Percentiles rank a stretch among this genome's conserved stretches.
Evolutionary conservation across 768 basidiomycete species (phyloP).

Genomic region (Coprinopsis marcescibilis): DNA sequence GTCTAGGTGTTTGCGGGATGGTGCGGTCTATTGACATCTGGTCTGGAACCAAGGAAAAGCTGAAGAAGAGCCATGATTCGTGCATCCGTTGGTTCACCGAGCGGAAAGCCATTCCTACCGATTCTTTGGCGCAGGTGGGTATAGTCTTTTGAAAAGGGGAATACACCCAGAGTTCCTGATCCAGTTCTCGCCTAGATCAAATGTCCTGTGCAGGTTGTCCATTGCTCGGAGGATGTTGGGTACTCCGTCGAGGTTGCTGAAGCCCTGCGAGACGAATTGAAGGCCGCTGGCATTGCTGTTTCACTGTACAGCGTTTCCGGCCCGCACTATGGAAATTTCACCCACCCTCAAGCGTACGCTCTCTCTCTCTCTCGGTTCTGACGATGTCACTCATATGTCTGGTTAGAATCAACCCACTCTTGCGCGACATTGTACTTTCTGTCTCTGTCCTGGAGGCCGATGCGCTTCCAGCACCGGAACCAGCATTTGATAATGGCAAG

Average conservation of each 20-base stretch:
- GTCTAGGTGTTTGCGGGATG: constrained; percentile 10
- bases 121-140: too few species aligned
- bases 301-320: constrained; percentile 20
- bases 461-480: neutral
- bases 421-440: neutral
- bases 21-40: constrained; percentile 12
- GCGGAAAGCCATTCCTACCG: constrained; percentile 11
- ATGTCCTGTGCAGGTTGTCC: constrained; percentile 24
- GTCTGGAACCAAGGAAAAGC: constrained; percentile 14
- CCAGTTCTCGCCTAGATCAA: constrained; percentile 18
- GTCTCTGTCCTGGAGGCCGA: neutral
- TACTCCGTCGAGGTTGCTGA: constrained; percentile 21
- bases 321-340: constrained; percentile 25
- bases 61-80: constrained; percentile 13
- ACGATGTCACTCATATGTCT: neutral
- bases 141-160: too few species aligned
- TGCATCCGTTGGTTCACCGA: constrained; percentile 16
- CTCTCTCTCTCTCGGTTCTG: too few species aligned
- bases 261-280: constrained; percentile 16
- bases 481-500: neutral
- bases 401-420: constrained; percentile 7
- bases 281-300: constrained; percentile 16
- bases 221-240: constrained; percentile 25
- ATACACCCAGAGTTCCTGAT: too few species aligned
- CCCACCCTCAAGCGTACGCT: constrained; percentile 20